Base-by-base conservation (phyloP, 495 filamentous ascomycete species). In the Podospora bellae-mahoneyi region DNA sequence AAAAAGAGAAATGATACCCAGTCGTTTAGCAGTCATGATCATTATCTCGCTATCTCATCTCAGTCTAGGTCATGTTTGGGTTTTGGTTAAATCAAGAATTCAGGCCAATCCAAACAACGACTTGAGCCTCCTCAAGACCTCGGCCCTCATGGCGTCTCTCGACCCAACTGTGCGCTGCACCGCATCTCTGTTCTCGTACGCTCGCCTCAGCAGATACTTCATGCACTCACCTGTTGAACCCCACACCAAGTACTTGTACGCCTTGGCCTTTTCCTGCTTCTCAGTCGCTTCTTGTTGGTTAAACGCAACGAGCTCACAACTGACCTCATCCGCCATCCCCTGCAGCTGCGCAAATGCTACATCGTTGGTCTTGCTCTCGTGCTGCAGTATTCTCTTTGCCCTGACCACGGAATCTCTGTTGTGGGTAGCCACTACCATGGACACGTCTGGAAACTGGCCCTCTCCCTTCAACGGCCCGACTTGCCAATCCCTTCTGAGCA, bases 321-420 rank as follows among this genome's bases (percentile, higher is more conserved):
- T 92, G 23, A 99, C 88, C 73, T 99, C 95, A 69, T 99, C 95
- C 18, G 95, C 95, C 95, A 97, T 97, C 23, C 95, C 95, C 83
- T 94, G 91, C 6, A 99, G 85, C 78, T 99, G 95, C 5, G 91
- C 94, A 78, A 93, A 97, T 30, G 87, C 87, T 18, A 97, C 82
- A 26, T 91, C 85, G 9, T 84, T 81, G 4, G n/a, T 48, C 61
- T 34, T 23, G 48, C 85, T 83, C 0, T 79, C 78, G 18, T 65
- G 55, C 20, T 80, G 75, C 19, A 78, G 64, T 13, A 85, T 73
- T 30, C 71, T 73, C 57, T 91, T 87, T 2, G 91, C 92, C 73
- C 88, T 89, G 39, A 82, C 79, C 13, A 97, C 90, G 15, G 93
- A 92, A 23, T 87, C 88, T n/a, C 85, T 87, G 78, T 97, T 99